A percentile compares a stretch with the other conserved stretches of the same genome.
phyloP scores from a whole-genome alignment of 768 basidiomycete genomes.

The Tricholoma hemisulphureum region DNA sequence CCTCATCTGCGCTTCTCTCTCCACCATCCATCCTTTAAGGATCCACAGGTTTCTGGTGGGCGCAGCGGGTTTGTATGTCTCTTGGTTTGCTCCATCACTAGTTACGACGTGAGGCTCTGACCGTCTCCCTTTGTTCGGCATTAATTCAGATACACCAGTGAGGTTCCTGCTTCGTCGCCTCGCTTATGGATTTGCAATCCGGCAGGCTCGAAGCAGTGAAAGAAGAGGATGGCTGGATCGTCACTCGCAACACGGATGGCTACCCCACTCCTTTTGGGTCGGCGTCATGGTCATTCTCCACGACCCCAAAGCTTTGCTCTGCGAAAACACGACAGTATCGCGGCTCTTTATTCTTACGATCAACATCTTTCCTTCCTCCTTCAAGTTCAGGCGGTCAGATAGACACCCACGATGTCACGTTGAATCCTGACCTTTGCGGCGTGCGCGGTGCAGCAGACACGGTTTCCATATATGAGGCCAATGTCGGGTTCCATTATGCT shows the following conservation, averaged over 20 bases:
- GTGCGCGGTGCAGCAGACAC: conserved; percentile 37
- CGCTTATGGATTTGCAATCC: conserved; percentile 27
- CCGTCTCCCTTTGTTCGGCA: conserved; percentile 6
- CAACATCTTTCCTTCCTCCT: conserved; percentile 10
- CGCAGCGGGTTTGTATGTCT: conserved; percentile 31
- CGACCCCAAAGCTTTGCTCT: conserved; percentile 17
- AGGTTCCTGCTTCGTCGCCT: conserved; percentile 7
- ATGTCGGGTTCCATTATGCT: conserved; percentile 40
- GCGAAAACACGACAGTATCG: conserved; percentile 32
- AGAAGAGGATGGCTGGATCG: conserved; percentile 40
- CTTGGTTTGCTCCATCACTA: conserved; percentile 3
- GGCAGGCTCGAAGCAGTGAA: conserved; percentile 18
- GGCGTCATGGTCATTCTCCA: conserved; percentile 40
- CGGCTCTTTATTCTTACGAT: conserved; percentile 30
- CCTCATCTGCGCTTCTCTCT: conserved; percentile 6
- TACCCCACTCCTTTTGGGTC: conserved; percentile 40
- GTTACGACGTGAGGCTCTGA: conserved; percentile 4
- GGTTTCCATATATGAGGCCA: conserved; percentile 38
- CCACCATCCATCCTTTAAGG: conserved; percentile 28
- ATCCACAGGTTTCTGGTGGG: conserved; percentile 15
- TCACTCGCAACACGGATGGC: conserved; percentile 32
- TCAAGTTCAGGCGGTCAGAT: conserved; percentile 7
- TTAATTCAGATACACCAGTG: conserved; percentile 11
- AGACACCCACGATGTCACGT: conserved; percentile 15
- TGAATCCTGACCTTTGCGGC: conserved; percentile 43